Conservation (phyloP, 2,329 filamentous ascomycete species). For the Penicillium griseofulvum region DNA sequence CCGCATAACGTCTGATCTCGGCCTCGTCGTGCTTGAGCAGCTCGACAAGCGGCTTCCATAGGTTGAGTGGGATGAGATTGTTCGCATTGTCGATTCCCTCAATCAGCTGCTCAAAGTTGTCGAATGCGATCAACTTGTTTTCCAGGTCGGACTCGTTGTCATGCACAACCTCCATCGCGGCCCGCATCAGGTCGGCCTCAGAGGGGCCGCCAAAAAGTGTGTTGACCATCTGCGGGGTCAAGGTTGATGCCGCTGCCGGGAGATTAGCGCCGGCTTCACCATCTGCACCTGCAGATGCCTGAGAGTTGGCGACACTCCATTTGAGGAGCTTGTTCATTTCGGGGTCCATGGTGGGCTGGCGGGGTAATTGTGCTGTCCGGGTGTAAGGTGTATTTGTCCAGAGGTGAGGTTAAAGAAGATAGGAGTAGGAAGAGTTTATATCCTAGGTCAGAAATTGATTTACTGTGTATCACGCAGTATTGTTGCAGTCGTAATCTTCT, state of each 20-base stretch:
- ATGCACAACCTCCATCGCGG: conserved; percentile 73
- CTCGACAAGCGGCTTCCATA: conserved; percentile 78
- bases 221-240: conserved; percentile 69
- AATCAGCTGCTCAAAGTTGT: conserved; percentile 92
- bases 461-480: neutral
- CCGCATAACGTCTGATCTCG: conserved; percentile 76
- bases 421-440: neutral
- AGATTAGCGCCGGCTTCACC: conserved; percentile 35
- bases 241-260: conserved; percentile 36
- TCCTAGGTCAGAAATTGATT: neutral
- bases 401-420: neutral
- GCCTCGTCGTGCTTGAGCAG: conserved; percentile 67
- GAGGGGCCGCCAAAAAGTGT: conserved; percentile 78
- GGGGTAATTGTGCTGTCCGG: conserved; percentile 6
- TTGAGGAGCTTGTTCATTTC: conserved; percentile 74
- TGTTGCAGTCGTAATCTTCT: neutral
- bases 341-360: conserved; percentile 52
- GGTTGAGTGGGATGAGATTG: conserved; percentile 72
- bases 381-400: neutral
- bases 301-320: conserved; percentile 70
- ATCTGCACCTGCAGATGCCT: conserved; percentile 18
- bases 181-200: conserved; percentile 88
- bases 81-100: conserved; percentile 96
- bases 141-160: conserved; percentile 66
- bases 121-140: conserved; percentile 78